Evolutionary conservation across 164 flowering plant species (phyloP), one percentile per base, ranked within the genome.

Genomic region (Berberis thunbergii): DNA sequence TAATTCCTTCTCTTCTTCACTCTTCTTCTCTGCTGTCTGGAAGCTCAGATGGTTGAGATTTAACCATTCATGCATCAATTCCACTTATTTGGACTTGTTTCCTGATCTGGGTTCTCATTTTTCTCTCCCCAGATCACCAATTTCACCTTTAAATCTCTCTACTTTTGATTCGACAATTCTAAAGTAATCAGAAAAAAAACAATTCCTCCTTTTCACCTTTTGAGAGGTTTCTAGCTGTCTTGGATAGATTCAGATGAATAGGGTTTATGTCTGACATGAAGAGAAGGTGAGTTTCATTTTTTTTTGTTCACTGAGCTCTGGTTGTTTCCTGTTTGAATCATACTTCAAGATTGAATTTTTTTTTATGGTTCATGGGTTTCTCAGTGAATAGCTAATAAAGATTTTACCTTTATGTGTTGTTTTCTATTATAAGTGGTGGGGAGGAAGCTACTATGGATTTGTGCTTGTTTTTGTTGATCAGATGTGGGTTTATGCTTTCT

Each of bases 251-350:
- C 54, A 43, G 49, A 59, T 43, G 54, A 58, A 67, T 72, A 76
- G 76, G 68, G 55, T 72, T 74, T 65, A 50, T 64, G 41, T 41
- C 10, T 53, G 54, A 61, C 65, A 49, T 72, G 69, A 65, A 75
- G 49, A 53, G 46, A 62, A 74, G 81, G 81, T 76, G 54, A 70
- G 78, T 74, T 74, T 73, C 66, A 55, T 62, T 57, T 69, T 26
- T n/a, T 26, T 26, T 26, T 26, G 26, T 26, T 26, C 26, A 26
- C 26, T 26, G 26, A 26, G 26, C 26, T 26, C 26, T 26, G 26
- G 26, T 26, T 26, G 26, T 26, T 26, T 26, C 26, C 26, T 26
- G 26, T 26, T 26, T 26, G 26, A 26, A 26, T 26, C 26, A 26
- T 26, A 26, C 26, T 26, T 26, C 26, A 26, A 26, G 26, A 26